A percentile compares a stretch with the other conserved stretches of the same genome.
phyloP scores from a whole-genome alignment of 1,284 basidiomycete species.

The Phellopilus nigrolimitatus region DNA sequence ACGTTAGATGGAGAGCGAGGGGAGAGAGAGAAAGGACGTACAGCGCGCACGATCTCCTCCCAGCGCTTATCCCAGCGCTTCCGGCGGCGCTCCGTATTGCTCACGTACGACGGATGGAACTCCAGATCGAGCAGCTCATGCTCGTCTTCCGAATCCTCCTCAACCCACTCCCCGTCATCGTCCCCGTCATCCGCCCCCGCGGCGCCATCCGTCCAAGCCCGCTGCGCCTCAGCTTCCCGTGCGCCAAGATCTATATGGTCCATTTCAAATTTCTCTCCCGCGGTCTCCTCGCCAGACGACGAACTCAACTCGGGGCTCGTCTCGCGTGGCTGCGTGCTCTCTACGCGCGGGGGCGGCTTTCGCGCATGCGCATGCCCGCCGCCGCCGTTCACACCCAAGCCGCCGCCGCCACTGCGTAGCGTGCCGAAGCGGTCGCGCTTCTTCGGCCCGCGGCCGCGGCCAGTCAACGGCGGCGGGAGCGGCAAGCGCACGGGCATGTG shows the following conservation, averaged over 20 bases:
- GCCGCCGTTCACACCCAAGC: too few species aligned
- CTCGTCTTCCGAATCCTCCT: slow-evolving; percentile 69
- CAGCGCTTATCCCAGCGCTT: slow-evolving; percentile 68
- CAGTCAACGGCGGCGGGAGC: slow-evolving; percentile 29
- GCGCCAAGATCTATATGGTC: slow-evolving; percentile 45
- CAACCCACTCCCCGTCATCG: slow-evolving; percentile 69
- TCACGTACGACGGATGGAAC: slow-evolving; percentile 67
- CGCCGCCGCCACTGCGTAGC: too few species aligned
- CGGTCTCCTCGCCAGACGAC: slow-evolving; percentile 51
- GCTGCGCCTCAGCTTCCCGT: slow-evolving; percentile 35
- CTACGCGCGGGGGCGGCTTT: slow-evolving; percentile 68
- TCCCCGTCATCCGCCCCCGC: slow-evolving; percentile 37
- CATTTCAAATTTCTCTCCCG: slow-evolving; percentile 39
- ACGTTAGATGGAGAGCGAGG: slow-evolving; percentile 3
- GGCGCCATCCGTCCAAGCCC: slow-evolving; percentile 35
- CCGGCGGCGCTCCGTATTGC: slow-evolving; percentile 58
- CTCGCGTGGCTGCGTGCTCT: slow-evolving; percentile 74
- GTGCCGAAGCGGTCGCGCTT: slow-evolving; percentile 34
- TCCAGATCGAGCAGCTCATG: slow-evolving; percentile 71
- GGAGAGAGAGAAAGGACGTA: slow-evolving; percentile 31
- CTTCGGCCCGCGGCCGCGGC: slow-evolving; percentile 33
- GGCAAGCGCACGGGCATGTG: slow-evolving; percentile 68
- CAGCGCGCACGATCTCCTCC: slow-evolving; percentile 67
- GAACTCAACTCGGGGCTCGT: slow-evolving; percentile 74
- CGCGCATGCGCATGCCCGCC: background rate